A percentile compares a stretch with the other conserved stretches of the same genome.
Conservation (phyloP, 2,329 filamentous ascomycete genomes). For the Botrytis fabae region DNA sequence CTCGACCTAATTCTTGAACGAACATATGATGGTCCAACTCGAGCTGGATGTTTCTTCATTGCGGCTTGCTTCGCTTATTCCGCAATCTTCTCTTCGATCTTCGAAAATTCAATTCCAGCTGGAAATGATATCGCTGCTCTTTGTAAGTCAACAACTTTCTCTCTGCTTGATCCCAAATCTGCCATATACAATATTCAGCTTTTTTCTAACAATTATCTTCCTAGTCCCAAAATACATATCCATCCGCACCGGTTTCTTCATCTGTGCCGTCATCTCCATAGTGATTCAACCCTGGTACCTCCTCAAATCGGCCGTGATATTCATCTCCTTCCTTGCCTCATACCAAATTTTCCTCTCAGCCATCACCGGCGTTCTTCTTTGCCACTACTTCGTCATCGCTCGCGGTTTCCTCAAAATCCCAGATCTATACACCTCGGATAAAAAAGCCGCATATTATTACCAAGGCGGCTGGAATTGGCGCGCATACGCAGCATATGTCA, state of each 20-base stretch:
- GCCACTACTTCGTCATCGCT: constrained; percentile 46
- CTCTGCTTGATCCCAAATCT: not conserved
- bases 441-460: constrained; percentile 41
- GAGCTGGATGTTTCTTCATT: constrained; percentile 46
- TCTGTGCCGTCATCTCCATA: constrained; percentile 42
- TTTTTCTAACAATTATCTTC: not conserved
- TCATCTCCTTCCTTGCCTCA: constrained; percentile 45
- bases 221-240: constrained; percentile 44
- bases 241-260: constrained; percentile 44
- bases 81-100: constrained; percentile 47
- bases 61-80: constrained; percentile 46
- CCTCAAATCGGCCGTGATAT: constrained; percentile 41
- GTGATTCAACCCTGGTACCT: constrained; percentile 46
- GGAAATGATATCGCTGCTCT: constrained; percentile 45
- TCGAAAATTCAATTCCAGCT: constrained; percentile 46
- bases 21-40: constrained; percentile 42
- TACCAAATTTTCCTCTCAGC: constrained; percentile 47
- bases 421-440: constrained; percentile 41
- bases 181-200: not conserved
- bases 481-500: constrained; percentile 41
- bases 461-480: constrained; percentile 42
- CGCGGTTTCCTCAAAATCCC: constrained; percentile 43
- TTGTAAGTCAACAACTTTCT: constrained; percentile 6
- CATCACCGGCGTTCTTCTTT: constrained; percentile 47
- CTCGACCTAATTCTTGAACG: constrained; percentile 43